A percentile compares a stretch with the other conserved stretches of the same genome.
These are phyloP conservation scores for Pterothamnion heteromorphum DNA, from an alignment of 31 red algal species.

Conservation along the genomic window DNA sequence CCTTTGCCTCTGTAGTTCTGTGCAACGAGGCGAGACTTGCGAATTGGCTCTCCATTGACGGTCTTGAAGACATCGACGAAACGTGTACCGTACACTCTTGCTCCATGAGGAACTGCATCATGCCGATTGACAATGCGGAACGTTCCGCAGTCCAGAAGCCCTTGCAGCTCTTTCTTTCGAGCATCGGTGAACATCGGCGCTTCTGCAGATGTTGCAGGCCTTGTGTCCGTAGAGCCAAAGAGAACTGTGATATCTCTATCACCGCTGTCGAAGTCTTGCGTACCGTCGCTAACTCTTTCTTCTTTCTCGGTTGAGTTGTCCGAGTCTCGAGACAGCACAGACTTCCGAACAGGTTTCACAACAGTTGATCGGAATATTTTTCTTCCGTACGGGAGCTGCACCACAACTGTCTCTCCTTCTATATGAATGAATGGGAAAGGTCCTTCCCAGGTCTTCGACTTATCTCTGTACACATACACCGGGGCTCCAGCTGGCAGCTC, in stretches of 20 bases:
- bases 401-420: conserved; percentile 3
- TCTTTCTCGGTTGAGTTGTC: background rate
- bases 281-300: background rate
- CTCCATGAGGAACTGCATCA: background rate
- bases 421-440: conserved; percentile 16
- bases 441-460: background rate
- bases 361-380: conserved; percentile 35
- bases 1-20: background rate
- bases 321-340: background rate
- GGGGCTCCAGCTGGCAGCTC: background rate
- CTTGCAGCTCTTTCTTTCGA: conserved; percentile 23
- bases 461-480: background rate
- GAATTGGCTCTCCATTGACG: background rate
- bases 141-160: background rate
- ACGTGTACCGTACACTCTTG: background rate
- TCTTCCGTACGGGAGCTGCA: background rate
- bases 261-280: background rate
- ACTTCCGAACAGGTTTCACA: background rate
- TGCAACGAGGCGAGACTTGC: background rate
- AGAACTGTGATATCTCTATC: background rate
- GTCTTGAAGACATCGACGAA: background rate
- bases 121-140: background rate
- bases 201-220: background rate
- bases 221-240: background rate
- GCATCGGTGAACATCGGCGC: background rate